phyloP scores from a whole-genome alignment of 129 eudicot genomes.

The Arctium minus region DNA sequence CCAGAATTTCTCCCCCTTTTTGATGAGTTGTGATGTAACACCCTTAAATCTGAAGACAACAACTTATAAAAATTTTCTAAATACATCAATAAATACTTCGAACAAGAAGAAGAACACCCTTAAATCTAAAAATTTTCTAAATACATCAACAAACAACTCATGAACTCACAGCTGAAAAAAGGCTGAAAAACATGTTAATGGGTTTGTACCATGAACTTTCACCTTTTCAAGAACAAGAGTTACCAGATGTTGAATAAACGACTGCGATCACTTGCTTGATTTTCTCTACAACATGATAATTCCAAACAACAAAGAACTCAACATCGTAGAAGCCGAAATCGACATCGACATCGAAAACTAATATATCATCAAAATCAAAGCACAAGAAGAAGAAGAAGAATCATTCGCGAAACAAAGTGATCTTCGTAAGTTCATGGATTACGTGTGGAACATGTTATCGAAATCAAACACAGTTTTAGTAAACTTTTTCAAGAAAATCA shows the following conservation, averaged over 20 bases:
- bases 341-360: constrained; percentile 12
- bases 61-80: too few species aligned
- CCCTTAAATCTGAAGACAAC: too few species aligned
- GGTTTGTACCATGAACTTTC: constrained; percentile 49
- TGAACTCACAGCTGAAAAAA: constrained; percentile 28
- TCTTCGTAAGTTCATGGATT: neutral
- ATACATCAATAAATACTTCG: too few species aligned
- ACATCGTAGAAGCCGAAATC: constrained; percentile 17
- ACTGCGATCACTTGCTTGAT: constrained; percentile 54
- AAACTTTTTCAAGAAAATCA: constrained; percentile 25
- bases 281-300: constrained; percentile 45
- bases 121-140: too few species aligned
- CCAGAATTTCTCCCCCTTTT: too few species aligned
- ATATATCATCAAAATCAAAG: neutral
- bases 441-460: neutral
- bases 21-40: too few species aligned
- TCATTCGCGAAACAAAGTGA: neutral
- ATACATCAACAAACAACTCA: neutral
- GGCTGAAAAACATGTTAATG: constrained; percentile 29
- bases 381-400: neutral
- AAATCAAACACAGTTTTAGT: constrained; percentile 23
- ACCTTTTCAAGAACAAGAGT: constrained; percentile 45
- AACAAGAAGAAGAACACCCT: too few species aligned
- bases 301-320: constrained; percentile 32
- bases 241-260: constrained; percentile 15